These are phyloP conservation scores for Tremella fuciformis DNA, from an alignment of 768 basidiomycete species.

Conservation along the genomic window DNA sequence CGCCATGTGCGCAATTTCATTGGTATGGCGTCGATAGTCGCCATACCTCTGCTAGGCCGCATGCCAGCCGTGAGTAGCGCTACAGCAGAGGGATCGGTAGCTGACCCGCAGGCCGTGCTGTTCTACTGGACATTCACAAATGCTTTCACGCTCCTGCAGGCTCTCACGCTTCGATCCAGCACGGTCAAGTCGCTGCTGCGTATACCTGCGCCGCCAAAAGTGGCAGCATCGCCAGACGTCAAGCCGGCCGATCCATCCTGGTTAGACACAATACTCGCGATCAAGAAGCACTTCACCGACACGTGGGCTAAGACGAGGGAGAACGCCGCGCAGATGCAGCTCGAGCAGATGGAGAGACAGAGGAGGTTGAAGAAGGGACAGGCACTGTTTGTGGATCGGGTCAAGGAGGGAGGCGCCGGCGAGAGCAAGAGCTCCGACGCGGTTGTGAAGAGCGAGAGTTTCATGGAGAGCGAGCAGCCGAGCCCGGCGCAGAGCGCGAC, in stretches of 20 bases:
- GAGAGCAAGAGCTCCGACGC: not conserved
- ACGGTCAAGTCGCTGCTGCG: constrained; percentile 25
- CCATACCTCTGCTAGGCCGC: not conserved
- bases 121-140: constrained; percentile 62
- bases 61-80: constrained; percentile 8
- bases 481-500: constrained; percentile 1
- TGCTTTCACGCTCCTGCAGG: constrained; percentile 59
- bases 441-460: constrained; percentile 5
- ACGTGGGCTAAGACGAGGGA: constrained; percentile 12
- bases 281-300: constrained; percentile 3
- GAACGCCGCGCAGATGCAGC: constrained; percentile 1
- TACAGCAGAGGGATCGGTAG: not conserved
- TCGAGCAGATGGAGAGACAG: constrained; percentile 12
- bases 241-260: constrained; percentile 19
- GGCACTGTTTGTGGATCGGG: constrained; percentile 13
- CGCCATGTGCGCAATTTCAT: constrained; percentile 69
- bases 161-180: constrained; percentile 55
- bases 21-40: constrained; percentile 45
- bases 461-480: constrained; percentile 9
- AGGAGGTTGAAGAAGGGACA: constrained; percentile 12
- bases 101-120: constrained; percentile 57
- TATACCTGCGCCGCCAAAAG: constrained; percentile 29
- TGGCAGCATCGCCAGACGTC: constrained; percentile 16
- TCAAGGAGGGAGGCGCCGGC: constrained; percentile 10
- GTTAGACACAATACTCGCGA: constrained; percentile 27